Percentiles rank a stretch among this genome's conserved stretches.
phyloP scores from a whole-genome alignment of 2,329 filamentous ascomycete genomes.

The Orbilia brochopaga region DNA sequence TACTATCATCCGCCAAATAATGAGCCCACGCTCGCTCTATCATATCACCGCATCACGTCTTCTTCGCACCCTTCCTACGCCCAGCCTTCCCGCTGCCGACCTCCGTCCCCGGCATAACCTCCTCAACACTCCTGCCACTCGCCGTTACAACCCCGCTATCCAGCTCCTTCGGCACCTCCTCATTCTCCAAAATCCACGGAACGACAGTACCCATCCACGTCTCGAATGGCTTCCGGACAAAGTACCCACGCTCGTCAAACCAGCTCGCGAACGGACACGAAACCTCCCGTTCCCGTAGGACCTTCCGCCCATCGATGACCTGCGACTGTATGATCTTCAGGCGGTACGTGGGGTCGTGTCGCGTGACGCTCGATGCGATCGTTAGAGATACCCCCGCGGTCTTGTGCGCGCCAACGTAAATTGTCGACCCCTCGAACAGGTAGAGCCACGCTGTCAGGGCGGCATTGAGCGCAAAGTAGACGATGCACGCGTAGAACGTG shows the following conservation, averaged over 20 bases:
- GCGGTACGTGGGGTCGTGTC: slow-evolving; percentile 81
- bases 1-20: too few relatives aligned
- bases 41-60: slow-evolving; percentile 12
- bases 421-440: slow-evolving; percentile 77
- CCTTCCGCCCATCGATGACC: slow-evolving; percentile 56
- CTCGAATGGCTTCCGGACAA: slow-evolving; percentile 78
- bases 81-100: slow-evolving; percentile 34
- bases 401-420: slow-evolving; percentile 77
- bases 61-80: slow-evolving; percentile 40
- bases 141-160: slow-evolving; percentile 28
- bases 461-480: slow-evolving; percentile 80
- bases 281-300: slow-evolving; percentile 62
- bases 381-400: slow-evolving; percentile 69
- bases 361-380: slow-evolving; percentile 74
- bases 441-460: slow-evolving; percentile 83
- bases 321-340: slow-evolving; percentile 68
- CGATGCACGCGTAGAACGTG: slow-evolving; percentile 76
- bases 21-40: background rate
- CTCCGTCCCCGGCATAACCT: slow-evolving; percentile 20
- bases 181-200: slow-evolving; percentile 57
- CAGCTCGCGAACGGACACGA: slow-evolving; percentile 72
- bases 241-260: slow-evolving; percentile 76
- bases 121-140: slow-evolving; percentile 28
- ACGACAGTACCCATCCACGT: slow-evolving; percentile 74
- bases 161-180: slow-evolving; percentile 36